Conservation (phyloP, 2,329 filamentous ascomycete species). For the Chrysosporium queenslandicum region DNA sequence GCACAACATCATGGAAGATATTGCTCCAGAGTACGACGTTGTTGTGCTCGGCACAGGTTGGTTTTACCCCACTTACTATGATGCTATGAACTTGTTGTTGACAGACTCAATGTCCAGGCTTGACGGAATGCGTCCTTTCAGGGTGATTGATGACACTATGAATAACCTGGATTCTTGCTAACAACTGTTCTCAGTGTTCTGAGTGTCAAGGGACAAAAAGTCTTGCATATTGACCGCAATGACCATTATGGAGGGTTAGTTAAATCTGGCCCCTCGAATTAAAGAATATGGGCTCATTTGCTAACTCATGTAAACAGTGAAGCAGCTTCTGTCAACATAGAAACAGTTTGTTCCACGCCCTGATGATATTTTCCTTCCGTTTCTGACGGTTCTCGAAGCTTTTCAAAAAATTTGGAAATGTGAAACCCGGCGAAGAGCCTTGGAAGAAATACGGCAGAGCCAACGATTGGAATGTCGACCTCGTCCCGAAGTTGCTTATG, state of each 20-base stretch:
- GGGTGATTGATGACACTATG: constrained; percentile 52
- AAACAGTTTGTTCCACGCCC: constrained; percentile 54
- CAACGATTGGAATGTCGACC: constrained; percentile 99
- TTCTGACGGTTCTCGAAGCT: constrained; percentile 52
- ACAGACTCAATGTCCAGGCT: constrained; percentile 48
- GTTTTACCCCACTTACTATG: constrained; percentile 29
- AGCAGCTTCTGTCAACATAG: constrained; percentile 92
- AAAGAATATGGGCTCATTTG: neutral
- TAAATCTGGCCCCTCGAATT: constrained; percentile 29
- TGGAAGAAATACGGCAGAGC: constrained; percentile 96
- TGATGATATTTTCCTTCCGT: neutral
- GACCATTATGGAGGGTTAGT: constrained; percentile 91
- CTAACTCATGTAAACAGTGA: constrained; percentile 50
- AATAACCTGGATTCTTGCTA: constrained; percentile 4
- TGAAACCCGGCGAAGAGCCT: constrained; percentile 66
- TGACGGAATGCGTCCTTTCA: constrained; percentile 98
- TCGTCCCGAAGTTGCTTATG: constrained; percentile 98
- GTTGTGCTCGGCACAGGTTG: constrained; percentile 95
- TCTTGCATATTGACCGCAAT: constrained; percentile 96
- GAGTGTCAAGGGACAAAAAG: constrained; percentile 98
- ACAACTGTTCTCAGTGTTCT: constrained; percentile 55
- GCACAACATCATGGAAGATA: constrained; percentile 79
- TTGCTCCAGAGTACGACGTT: constrained; percentile 96
- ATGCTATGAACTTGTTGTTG: constrained; percentile 19
- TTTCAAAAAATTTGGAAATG: constrained; percentile 94